These are phyloP conservation scores for Ophiostoma piceae DNA, from an alignment of 2,329 filamentous ascomycete genomes.

Conservation along the genomic window DNA sequence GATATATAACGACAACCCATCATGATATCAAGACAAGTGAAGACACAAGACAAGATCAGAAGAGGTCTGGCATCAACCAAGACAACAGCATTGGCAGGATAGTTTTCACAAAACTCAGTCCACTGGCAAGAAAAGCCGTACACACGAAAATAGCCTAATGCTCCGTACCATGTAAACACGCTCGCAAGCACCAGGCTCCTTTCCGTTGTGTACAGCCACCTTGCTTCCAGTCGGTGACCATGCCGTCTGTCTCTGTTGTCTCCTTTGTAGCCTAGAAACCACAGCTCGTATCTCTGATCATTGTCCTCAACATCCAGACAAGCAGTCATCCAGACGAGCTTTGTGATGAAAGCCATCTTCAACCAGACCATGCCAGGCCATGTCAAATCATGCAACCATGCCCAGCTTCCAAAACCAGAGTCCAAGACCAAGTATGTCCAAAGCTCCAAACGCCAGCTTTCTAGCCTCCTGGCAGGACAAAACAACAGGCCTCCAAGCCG, in stretches of 20 bases:
- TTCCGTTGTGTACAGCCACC: not conserved
- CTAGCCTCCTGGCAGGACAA: not conserved
- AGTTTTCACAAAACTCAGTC: not conserved
- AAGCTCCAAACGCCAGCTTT: not conserved
- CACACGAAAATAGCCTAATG: not conserved
- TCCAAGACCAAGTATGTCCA: too few relatives aligned
- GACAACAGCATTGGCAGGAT: not conserved
- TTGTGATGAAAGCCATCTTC: too few relatives aligned
- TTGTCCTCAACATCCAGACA: too few relatives aligned
- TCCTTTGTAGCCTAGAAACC: not conserved
- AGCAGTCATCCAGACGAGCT: too few relatives aligned
- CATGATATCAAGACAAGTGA: not conserved
- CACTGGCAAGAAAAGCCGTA: not conserved
- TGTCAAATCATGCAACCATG: not conserved
- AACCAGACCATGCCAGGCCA: too few relatives aligned
- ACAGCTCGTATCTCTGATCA: not conserved
- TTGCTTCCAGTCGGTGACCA: not conserved
- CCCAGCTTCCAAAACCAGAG: too few relatives aligned
- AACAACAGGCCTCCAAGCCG: too few relatives aligned
- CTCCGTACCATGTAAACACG: constrained; percentile 17
- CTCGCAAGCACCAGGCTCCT: constrained; percentile 8
- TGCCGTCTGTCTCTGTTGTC: not conserved
- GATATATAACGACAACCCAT: not conserved
- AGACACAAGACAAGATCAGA: not conserved
- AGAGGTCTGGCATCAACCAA: not conserved